Evolutionary conservation across 495 filamentous ascomycete genomes (phyloP).

Genomic region (Venustampulla echinocandica): DNA sequence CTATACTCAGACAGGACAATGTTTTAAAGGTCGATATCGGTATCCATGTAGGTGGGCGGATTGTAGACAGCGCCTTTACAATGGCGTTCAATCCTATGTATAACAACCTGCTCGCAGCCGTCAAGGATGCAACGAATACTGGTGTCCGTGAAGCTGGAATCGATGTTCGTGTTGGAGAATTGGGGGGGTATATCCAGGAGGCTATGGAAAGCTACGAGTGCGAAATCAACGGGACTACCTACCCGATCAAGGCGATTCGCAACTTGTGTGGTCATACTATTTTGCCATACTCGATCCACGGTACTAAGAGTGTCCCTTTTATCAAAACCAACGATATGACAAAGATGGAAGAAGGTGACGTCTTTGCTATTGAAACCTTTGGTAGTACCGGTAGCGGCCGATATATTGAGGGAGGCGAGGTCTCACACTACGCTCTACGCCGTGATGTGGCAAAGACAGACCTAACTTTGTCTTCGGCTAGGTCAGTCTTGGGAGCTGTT

Average conservation of each 20-base stretch:
- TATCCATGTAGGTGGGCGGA: constrained; percentile 80
- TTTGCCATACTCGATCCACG: constrained; percentile 76
- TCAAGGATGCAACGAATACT: constrained; percentile 81
- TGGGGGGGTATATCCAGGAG: constrained; percentile 72
- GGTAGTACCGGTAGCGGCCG: constrained; percentile 83
- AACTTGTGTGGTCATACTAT: constrained; percentile 89
- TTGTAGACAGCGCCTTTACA: constrained; percentile 89
- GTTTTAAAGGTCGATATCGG: constrained; percentile 93
- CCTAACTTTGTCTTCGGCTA: constrained; percentile 64
- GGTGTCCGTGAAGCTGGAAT: constrained; percentile 76
- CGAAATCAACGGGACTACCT: constrained; percentile 62
- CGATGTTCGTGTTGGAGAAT: constrained; percentile 67
- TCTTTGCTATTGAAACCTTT: constrained; percentile 92
- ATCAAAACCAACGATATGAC: constrained; percentile 68
- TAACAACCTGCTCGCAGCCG: constrained; percentile 70
- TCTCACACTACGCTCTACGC: constrained; percentile 48
- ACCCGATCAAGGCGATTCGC: constrained; percentile 75
- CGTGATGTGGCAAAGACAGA: constrained; percentile 55
- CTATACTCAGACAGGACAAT: constrained; percentile 69
- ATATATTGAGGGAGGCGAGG: constrained; percentile 64
- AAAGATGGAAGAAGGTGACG: constrained; percentile 91
- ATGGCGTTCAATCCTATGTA: constrained; percentile 77
- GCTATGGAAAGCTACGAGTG: constrained; percentile 86
- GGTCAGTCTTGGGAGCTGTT: constrained; percentile 76
- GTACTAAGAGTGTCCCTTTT: constrained; percentile 79